These are phyloP conservation scores for Melampsora americana DNA, from an alignment of 1,284 basidiomycete species.

Conservation along the genomic window DNA sequence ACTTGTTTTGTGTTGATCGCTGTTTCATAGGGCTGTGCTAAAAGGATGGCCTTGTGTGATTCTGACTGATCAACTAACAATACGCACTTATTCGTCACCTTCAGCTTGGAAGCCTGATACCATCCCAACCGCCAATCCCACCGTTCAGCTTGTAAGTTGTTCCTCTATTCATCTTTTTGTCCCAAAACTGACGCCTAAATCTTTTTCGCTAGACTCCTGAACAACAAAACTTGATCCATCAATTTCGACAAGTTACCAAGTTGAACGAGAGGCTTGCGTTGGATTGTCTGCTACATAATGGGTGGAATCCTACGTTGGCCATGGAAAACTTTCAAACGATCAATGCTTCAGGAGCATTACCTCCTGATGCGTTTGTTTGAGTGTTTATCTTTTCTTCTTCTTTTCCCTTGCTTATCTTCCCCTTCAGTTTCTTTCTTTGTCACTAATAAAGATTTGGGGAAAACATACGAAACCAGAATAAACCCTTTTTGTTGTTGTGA, in stretches of 20 bases:
- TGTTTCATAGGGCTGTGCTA: conserved; percentile 63
- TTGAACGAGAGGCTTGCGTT: conserved; percentile 71
- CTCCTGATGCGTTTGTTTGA: conserved; percentile 23
- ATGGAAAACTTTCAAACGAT: conserved; percentile 72
- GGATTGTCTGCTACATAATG: conserved; percentile 76
- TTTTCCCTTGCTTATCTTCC: not conserved
- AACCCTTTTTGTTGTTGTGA: no score
- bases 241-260: conserved; percentile 67
- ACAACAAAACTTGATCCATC: conserved; percentile 63
- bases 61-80: conserved; percentile 78
- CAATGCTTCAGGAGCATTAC: conserved; percentile 35
- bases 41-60: conserved; percentile 87
- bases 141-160: conserved; percentile 3
- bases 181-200: not conserved
- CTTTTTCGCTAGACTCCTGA: conserved; percentile 61
- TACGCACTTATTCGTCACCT: conserved; percentile 77
- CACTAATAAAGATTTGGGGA: not conserved
- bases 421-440: not conserved
- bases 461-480: no score
- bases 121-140: not conserved
- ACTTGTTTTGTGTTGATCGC: not conserved
- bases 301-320: conserved; percentile 73
- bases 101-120: conserved; percentile 60
- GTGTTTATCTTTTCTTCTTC: not conserved
- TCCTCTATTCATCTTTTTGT: not conserved